Percentiles rank a stretch among this genome's conserved stretches.
These are phyloP conservation scores for Orbilia oligospora DNA, from an alignment of 2,329 filamentous ascomycete genomes.

Conservation along the genomic window DNA sequence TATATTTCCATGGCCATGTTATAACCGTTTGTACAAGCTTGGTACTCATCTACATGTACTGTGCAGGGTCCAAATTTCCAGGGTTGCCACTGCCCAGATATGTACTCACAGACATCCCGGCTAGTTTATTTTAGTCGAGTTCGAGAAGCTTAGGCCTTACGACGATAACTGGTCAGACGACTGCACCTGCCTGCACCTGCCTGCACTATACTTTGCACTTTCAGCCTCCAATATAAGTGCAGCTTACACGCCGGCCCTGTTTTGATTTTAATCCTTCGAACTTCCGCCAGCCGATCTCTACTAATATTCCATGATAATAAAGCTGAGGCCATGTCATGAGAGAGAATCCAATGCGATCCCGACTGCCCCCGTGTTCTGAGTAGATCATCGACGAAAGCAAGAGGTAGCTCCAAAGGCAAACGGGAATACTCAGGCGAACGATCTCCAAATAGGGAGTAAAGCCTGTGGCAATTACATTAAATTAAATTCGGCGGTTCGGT, in stretches of 20 bases:
- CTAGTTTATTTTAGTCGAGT: constrained; percentile 17
- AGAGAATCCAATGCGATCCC: neutral
- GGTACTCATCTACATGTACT: neutral
- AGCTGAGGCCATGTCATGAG: neutral
- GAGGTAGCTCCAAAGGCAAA: constrained; percentile 12
- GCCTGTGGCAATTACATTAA: constrained; percentile 11
- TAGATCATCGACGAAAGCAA: constrained; percentile 28
- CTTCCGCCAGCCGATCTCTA: neutral
- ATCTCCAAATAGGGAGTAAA: constrained; percentile 12
- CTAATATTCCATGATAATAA: neutral
- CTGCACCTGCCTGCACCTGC: neutral
- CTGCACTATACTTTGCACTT: constrained; percentile 3
- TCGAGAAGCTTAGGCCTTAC: constrained; percentile 5
- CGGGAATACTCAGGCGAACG: constrained; percentile 2
- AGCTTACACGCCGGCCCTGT: too few relatives aligned
- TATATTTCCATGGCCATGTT: too few relatives aligned
- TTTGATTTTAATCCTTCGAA: neutral
- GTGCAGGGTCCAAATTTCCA: neutral
- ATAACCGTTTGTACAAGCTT: too few relatives aligned
- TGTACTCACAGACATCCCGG: neutral
- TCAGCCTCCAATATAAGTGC: neutral
- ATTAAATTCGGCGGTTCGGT: neutral
- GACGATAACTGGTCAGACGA: neutral
- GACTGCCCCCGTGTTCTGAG: neutral
- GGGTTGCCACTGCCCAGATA: neutral